phyloP scores from a whole-genome alignment of 2,329 filamentous ascomycete species.

The Moelleriella libera region DNA sequence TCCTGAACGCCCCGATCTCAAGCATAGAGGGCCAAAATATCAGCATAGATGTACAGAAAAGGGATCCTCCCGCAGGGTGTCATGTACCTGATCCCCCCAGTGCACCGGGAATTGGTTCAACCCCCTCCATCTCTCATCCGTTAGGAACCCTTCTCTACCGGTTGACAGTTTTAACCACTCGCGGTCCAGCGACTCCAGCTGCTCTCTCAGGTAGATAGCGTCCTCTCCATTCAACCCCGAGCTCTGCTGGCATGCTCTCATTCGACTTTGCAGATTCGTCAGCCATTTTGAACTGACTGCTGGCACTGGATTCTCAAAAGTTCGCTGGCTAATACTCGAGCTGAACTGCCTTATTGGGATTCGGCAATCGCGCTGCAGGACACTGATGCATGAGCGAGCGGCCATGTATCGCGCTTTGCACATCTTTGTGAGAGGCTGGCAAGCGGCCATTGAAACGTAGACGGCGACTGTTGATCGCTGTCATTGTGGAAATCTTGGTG shows the following conservation, averaged over 20 bases:
- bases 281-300: constrained; percentile 13
- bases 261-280: constrained; percentile 10
- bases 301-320: background rate
- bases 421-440: too few relatives aligned
- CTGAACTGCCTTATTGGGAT: background rate
- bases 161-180: constrained; percentile 61
- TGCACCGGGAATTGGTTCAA: constrained; percentile 53
- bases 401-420: too few relatives aligned
- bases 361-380: too few relatives aligned
- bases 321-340: background rate
- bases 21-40: too few relatives aligned
- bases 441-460: too few relatives aligned
- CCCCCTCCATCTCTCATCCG: constrained; percentile 39
- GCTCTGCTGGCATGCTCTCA: constrained; percentile 4
- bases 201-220: constrained; percentile 3
- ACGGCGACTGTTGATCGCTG: too few relatives aligned
- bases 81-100: constrained; percentile 73
- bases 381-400: too few relatives aligned
- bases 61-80: background rate
- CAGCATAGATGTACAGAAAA: background rate
- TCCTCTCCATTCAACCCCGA: too few relatives aligned
- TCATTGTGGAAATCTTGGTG: too few relatives aligned
- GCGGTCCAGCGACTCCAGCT: constrained; percentile 10
- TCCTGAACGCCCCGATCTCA: constrained; percentile 1
- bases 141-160: constrained; percentile 64